phyloP scores from a whole-genome alignment of 176 grass and related monocot genomes.

The Ananas comosus region DNA sequence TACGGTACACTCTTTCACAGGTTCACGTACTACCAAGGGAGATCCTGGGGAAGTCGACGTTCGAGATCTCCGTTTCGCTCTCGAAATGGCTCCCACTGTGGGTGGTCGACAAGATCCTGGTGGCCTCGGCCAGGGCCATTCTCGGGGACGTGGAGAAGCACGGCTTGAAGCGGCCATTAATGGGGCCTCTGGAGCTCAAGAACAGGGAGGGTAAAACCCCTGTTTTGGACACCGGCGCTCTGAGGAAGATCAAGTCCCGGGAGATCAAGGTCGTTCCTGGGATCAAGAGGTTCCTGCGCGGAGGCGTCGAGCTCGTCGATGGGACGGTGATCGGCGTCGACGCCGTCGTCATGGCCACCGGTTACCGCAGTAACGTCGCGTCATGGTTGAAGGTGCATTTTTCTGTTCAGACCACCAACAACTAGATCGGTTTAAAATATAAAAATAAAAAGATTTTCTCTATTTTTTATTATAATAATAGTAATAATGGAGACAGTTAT shows the following conservation, averaged over 20 bases:
- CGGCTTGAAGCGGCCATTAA: conserved; percentile 22
- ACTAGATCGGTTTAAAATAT: too few species aligned
- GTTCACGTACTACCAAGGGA: conserved; percentile 35
- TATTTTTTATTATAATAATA: too few species aligned
- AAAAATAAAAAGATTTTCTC: too few species aligned
- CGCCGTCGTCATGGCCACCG: conserved; percentile 35
- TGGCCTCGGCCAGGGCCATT: conserved; percentile 21
- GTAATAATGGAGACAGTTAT: neutral
- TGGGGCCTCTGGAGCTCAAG: conserved; percentile 44
- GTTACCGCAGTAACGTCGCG: conserved; percentile 38
- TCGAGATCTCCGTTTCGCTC: conserved; percentile 27
- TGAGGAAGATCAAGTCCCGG: conserved; percentile 34
- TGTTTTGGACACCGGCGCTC: conserved; percentile 31
- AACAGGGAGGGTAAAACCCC: conserved; percentile 30
- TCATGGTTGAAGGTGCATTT: conserved; percentile 29
- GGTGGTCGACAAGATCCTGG: conserved; percentile 29
- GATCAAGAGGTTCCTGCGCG: conserved; percentile 22
- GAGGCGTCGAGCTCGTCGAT: conserved; percentile 22
- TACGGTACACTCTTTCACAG: neutral
- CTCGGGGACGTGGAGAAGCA: conserved; percentile 26
- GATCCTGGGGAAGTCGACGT: conserved; percentile 35
- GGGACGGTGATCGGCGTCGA: conserved; percentile 18
- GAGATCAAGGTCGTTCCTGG: conserved; percentile 37
- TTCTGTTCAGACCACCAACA: too few species aligned
- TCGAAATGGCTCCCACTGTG: conserved; percentile 31